Base-by-base conservation (phyloP, 805 yeast genomes). In the Saturnispora galanensis region DNA sequence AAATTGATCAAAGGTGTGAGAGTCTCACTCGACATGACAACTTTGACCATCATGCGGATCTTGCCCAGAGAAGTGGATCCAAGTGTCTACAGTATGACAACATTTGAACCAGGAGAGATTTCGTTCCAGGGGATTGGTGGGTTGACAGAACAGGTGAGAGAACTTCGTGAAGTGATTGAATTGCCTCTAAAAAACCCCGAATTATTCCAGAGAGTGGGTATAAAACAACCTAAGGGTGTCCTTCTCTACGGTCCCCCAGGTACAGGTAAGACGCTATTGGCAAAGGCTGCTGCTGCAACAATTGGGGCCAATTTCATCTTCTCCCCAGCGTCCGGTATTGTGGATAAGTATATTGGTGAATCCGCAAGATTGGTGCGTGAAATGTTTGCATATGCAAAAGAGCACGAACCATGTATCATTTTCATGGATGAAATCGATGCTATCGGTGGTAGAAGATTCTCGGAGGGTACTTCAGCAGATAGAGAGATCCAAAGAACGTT, bases 401-500 rank as follows among this genome's bases (percentile, higher is more conserved):
- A 83, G 47, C 87, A 96, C 0, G 81, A 85, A 12, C 69, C 94
- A 54, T 98, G 93, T 64, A 90, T 90, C 52, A 90, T 90, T 56
- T 93, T 90, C 45, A 93, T 90, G 62, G 98, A 90, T 68, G 98
- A 90, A 64, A 74, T 90, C 67, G 98, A 90, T 66, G 94, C 97
- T 35, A 95, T 93, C n/a, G 93, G 93, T 73, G 93, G 93, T 64
- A 97, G 93, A 68, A 85, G 98, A 77, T 98, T 98, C 36, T 82
- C 94, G 50, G 98, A 90, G 60, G 97, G 97, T 47, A 93, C 98
- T 0, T 97, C 97, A 50, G 98, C 93, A 36, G 97, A 97, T 34
- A 97, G 93, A 66, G 90, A 95, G 53, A 97, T 90, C 31, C 98
- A 98, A 18, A 98, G 98, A 57, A 93, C 98, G 97, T 90, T 47